phyloP scores from a whole-genome alignment of 352 stramenopile genomes.

The Globisporangium spiculum region DNA sequence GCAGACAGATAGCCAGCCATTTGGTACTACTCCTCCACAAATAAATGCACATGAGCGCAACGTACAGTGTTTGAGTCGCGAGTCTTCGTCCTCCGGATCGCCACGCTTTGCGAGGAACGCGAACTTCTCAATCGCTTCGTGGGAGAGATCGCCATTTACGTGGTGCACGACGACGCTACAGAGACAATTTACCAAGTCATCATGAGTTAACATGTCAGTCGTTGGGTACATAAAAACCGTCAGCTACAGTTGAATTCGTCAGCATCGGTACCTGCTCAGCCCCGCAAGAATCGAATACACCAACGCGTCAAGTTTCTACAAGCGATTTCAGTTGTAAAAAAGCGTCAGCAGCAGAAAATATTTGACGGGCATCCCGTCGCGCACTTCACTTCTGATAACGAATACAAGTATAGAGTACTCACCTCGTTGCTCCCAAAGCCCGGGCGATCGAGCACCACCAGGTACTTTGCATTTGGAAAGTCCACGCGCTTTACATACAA shows the following conservation, averaged over 20 bases:
- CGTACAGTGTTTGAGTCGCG: slow-evolving; percentile 29
- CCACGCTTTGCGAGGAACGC: slow-evolving; percentile 44
- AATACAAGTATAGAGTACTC: neutral
- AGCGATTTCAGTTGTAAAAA: neutral
- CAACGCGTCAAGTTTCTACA: slow-evolving; percentile 47
- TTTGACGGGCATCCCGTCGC: too few relatives aligned
- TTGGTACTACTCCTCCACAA: neutral
- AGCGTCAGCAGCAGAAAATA: neutral
- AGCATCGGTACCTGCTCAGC: slow-evolving; percentile 44
- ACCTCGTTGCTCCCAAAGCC: slow-evolving; percentile 41
- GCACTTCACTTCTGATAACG: neutral
- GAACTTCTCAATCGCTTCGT: slow-evolving; percentile 54
- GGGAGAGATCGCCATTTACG: slow-evolving; percentile 49
- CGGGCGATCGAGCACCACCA: slow-evolving; percentile 58
- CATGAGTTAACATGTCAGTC: neutral
- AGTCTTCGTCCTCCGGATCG: slow-evolving; percentile 22
- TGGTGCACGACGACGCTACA: slow-evolving; percentile 68
- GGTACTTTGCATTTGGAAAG: slow-evolving; percentile 70
- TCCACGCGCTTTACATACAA: slow-evolving; percentile 69
- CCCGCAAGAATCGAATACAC: slow-evolving; percentile 66
- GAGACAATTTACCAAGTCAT: slow-evolving; percentile 22
- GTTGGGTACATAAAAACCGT: neutral
- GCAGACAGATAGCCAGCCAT: too few relatives aligned
- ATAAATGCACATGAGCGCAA: neutral
- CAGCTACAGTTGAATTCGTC: neutral